Evolutionary conservation across 257 asterid genomes (phyloP).

Genomic region (Anisodus acutangulus): DNA sequence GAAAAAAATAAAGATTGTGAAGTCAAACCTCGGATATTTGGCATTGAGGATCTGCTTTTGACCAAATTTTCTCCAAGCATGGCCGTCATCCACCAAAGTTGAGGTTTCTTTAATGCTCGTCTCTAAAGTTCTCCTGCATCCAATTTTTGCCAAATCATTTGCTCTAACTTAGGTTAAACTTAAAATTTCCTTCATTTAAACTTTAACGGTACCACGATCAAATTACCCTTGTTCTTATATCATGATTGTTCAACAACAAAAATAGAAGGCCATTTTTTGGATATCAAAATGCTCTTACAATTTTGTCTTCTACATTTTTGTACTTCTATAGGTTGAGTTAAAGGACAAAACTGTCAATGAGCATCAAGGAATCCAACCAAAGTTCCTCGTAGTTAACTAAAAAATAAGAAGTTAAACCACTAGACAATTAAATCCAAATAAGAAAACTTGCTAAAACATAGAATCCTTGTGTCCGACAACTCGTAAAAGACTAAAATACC

Average conservation of each 20-base stretch:
- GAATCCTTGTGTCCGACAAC: background rate
- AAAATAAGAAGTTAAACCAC: background rate
- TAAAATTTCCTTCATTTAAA: background rate
- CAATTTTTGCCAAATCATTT: background rate
- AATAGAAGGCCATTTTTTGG: background rate
- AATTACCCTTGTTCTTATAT: background rate
- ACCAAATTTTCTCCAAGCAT: conserved; percentile 86
- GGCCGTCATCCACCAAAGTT: conserved; percentile 51
- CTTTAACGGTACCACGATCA: background rate
- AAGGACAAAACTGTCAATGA: conserved; percentile 11
- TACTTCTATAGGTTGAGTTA: background rate
- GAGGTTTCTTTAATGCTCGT: conserved; percentile 42
- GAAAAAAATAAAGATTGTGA: background rate
- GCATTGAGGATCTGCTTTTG: conserved; percentile 59
- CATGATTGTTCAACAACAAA: background rate
- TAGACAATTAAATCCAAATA: background rate
- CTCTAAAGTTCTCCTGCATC: conserved; percentile 55
- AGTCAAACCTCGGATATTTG: conserved; percentile 57
- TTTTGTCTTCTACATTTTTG: background rate
- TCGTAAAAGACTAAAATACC: conserved; percentile 21
- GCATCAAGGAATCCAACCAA: background rate
- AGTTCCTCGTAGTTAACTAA: background rate
- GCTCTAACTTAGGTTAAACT: background rate
- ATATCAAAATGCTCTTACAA: background rate
- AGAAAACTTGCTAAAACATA: background rate